These are phyloP conservation scores for Sarcodon aspratus DNA, from an alignment of 768 basidiomycete species.

Conservation along the genomic window DNA sequence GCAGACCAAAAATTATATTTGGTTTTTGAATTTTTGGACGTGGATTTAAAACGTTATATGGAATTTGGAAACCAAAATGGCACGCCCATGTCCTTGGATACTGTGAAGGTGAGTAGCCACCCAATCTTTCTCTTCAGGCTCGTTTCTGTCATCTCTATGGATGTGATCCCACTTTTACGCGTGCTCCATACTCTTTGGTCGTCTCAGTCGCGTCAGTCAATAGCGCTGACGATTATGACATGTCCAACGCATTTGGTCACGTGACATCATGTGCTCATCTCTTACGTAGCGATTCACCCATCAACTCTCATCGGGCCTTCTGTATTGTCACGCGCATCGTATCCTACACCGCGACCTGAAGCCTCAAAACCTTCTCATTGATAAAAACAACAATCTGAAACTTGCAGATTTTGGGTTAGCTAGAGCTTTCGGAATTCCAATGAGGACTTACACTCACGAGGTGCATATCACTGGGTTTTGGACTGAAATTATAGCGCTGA, in stretches of 20 bases:
- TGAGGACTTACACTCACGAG: conserved; percentile 99
- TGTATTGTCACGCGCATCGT: conserved; percentile 91
- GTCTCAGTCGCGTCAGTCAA: conserved; percentile 15
- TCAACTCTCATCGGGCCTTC: conserved; percentile 82
- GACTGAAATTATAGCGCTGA: background rate
- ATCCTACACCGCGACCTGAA: conserved; percentile 97
- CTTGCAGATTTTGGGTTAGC: conserved; percentile 95
- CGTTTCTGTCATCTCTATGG: background rate
- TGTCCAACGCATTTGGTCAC: conserved; percentile 1
- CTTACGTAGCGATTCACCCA: conserved; percentile 84
- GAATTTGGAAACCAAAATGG: conserved; percentile 69
- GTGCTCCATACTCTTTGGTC: conserved; percentile 17
- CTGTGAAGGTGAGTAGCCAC: conserved; percentile 64
- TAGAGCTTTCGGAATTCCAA: conserved; percentile 94
- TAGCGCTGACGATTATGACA: conserved; percentile 5
- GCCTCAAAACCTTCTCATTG: conserved; percentile 91
- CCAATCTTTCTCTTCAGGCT: conserved; percentile 1
- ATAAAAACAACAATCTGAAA: conserved; percentile 83
- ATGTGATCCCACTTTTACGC: conserved; percentile 11
- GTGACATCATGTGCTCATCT: conserved; percentile 1
- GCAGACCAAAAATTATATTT: conserved; percentile 95
- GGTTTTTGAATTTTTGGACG: conserved; percentile 95
- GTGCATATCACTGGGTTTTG: conserved; percentile 27
- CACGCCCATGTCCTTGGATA: conserved; percentile 58
- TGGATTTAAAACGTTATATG: conserved; percentile 96